Evolutionary conservation across 257 asterid species (phyloP).

Genomic region (Linderniella brevidens): DNA sequence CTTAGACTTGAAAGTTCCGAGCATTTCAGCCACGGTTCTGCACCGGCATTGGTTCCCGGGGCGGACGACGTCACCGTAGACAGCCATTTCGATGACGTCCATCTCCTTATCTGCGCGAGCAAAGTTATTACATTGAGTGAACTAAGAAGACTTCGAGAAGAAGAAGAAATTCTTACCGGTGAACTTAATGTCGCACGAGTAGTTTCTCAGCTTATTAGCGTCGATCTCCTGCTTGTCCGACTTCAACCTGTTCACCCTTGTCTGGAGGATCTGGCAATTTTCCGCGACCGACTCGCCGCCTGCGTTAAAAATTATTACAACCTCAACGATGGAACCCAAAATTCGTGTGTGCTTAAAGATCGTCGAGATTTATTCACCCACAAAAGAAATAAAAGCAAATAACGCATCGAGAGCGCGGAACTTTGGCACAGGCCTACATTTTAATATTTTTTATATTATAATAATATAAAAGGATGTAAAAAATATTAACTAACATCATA

Average conservation of each 20-base stretch:
- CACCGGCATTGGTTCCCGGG: conserved; percentile 91
- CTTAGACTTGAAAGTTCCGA: conserved; percentile 59
- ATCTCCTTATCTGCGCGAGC: conserved; percentile 54
- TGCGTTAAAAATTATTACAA: conserved; percentile 16
- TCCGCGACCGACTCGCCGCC: conserved; percentile 89
- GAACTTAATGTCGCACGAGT: conserved; percentile 77
- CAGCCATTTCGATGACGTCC: conserved; percentile 82
- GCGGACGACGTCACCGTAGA: conserved; percentile 79
- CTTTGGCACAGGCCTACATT: too few species aligned
- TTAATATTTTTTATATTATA: too few species aligned
- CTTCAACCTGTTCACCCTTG: conserved; percentile 76
- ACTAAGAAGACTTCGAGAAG: neutral
- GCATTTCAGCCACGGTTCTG: conserved; percentile 78
- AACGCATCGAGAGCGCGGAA: too few species aligned
- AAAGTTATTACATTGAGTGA: neutral
- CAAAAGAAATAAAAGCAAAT: too few species aligned
- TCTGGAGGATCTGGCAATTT: conserved; percentile 93
- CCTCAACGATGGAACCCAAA: too few species aligned
- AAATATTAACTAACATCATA: too few species aligned
- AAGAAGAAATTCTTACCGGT: conserved; percentile 29
- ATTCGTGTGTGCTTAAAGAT: too few species aligned
- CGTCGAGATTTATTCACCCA: too few species aligned
- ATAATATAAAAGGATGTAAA: too few species aligned
- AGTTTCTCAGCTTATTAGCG: conserved; percentile 35
- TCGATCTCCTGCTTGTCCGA: conserved; percentile 46